Evolutionary conservation across 441 rosid species (phyloP).

Genomic region (Aleurites moluccanus): DNA sequence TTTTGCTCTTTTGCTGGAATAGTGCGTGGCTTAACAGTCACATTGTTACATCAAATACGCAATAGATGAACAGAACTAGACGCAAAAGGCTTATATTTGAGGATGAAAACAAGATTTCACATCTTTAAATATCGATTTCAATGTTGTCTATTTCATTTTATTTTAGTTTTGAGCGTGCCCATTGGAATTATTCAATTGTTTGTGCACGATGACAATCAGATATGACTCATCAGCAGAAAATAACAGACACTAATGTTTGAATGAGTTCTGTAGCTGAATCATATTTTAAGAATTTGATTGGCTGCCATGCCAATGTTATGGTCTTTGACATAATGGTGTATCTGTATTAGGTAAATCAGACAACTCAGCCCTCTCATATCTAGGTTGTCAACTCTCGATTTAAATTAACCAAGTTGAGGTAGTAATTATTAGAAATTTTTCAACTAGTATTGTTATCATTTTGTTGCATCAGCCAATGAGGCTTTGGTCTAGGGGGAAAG

Average conservation of each 20-base stretch:
- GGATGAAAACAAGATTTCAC: neutral
- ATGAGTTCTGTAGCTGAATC: neutral
- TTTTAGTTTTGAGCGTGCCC: no score
- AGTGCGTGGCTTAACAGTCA: neutral
- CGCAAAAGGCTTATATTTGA: neutral
- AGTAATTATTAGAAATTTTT: no score
- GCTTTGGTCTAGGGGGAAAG: no score
- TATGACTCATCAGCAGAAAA: neutral
- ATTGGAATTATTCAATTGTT: neutral
- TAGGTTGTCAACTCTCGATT: neutral
- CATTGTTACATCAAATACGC: neutral
- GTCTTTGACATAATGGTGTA: neutral
- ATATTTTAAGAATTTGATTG: slow-evolving; percentile 2
- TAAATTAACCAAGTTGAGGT: no score
- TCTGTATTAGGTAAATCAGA: neutral
- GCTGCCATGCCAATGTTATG: neutral
- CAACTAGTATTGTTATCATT: no score
- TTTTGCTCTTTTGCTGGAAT: neutral
- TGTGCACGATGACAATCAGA: neutral
- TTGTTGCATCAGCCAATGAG: no score
- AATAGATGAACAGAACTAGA: neutral
- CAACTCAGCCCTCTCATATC: neutral
- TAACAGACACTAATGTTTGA: neutral
- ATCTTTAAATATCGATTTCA: neutral
- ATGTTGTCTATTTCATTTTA: neutral